Conservation (phyloP, 2,329 filamentous ascomycete species). For the Cordyceps tenuipes region DNA sequence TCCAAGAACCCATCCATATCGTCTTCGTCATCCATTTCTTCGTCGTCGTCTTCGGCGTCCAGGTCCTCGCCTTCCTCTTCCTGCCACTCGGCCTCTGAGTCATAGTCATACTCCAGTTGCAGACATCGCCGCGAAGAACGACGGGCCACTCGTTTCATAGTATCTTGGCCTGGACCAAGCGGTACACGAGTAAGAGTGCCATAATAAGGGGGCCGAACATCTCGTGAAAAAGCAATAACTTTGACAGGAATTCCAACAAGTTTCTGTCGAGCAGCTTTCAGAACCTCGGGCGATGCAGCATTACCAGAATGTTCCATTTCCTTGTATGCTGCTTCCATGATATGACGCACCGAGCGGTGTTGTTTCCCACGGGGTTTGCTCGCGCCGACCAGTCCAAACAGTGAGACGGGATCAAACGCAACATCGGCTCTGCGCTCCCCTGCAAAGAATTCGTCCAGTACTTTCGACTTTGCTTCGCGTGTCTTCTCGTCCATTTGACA, state of each 20-base stretch:
- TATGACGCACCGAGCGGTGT: constrained; percentile 48
- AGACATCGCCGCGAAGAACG: constrained; percentile 48
- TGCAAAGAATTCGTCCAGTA: constrained; percentile 44
- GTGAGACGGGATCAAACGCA: constrained; percentile 35
- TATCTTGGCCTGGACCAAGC: constrained; percentile 32
- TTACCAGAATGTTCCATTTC: constrained; percentile 33
- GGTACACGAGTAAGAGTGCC: constrained; percentile 62
- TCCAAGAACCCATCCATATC: constrained; percentile 89
- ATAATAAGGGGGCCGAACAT: constrained; percentile 61
- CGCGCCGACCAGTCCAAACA: constrained; percentile 35
- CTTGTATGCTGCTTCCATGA: constrained; percentile 48
- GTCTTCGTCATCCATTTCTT: constrained; percentile 65
- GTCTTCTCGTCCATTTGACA: constrained; percentile 52
- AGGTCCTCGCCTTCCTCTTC: constrained; percentile 64
- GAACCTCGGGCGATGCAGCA: constrained; percentile 21
- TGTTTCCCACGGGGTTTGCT: constrained; percentile 36
- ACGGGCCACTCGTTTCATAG: constrained; percentile 43
- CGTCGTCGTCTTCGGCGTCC: constrained; percentile 58
- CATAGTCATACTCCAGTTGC: constrained; percentile 71
- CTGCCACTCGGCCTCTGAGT: constrained; percentile 82
- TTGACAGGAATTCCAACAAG: constrained; percentile 55
- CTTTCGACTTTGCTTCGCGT: constrained; percentile 39
- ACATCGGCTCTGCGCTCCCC: constrained; percentile 36
- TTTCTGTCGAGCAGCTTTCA: constrained; percentile 27
- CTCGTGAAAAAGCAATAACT: constrained; percentile 51